Percentiles rank a stretch among this genome's conserved stretches.
These are phyloP conservation scores for Monascus purpureus DNA, from an alignment of 495 filamentous ascomycete genomes.

Conservation along the genomic window DNA sequence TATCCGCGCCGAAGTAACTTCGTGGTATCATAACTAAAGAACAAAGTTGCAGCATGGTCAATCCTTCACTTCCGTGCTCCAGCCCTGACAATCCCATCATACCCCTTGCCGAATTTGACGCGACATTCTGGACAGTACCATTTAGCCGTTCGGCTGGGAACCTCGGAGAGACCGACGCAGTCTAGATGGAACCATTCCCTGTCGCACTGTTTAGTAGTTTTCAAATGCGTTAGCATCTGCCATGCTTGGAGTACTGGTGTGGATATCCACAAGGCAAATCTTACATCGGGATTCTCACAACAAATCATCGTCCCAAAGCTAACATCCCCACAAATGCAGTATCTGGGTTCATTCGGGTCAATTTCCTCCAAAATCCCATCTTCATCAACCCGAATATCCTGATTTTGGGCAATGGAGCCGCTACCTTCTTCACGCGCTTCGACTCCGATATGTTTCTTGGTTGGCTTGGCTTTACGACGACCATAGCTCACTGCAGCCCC, in stretches of 20 bases:
- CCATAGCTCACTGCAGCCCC: conserved; percentile 64
- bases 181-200: conserved; percentile 89
- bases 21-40: conserved; percentile 1
- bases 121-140: conserved; percentile 94
- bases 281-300: conserved; percentile 82
- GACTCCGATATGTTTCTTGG: conserved; percentile 35
- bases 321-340: conserved; percentile 84
- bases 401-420: conserved; percentile 5
- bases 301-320: conserved; percentile 92
- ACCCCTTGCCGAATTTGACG: conserved; percentile 43
- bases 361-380: conserved; percentile 52
- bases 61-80: conserved; percentile 15
- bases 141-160: conserved; percentile 64
- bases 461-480: conserved; percentile 63
- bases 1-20: not conserved
- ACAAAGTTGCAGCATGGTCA: not conserved
- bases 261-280: conserved; percentile 29
- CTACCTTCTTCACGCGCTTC: conserved; percentile 12
- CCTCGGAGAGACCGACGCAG: conserved; percentile 66
- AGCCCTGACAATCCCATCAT: conserved; percentile 26
- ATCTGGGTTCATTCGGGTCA: conserved; percentile 74
- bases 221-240: conserved; percentile 13
- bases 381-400: conserved; percentile 32
- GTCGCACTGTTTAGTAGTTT: conserved; percentile 52
- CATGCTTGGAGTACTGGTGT: too few relatives aligned